Conservation (phyloP, 1,139 yeast species). For the Meyerozyma athensensis region DNA sequence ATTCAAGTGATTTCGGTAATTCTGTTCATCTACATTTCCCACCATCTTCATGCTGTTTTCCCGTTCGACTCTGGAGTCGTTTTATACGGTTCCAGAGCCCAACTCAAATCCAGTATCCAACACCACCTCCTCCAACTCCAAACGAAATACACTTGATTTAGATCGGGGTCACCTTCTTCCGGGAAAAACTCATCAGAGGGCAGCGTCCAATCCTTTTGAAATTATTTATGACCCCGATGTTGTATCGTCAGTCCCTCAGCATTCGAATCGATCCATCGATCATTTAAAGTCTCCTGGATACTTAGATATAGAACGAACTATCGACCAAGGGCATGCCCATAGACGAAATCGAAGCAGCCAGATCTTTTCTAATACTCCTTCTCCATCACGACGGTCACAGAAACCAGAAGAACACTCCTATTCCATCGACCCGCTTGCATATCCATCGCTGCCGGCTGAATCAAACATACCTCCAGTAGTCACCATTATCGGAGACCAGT, state of each 20-base stretch:
- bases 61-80: slow-evolving; percentile 3
- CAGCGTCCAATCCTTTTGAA: slow-evolving; percentile 14
- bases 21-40: too few relatives aligned
- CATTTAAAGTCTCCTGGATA: slow-evolving; percentile 9
- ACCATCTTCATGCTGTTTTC: slow-evolving; percentile 1
- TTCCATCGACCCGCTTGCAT: not conserved
- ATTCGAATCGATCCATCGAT: slow-evolving; percentile 2
- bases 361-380: not conserved
- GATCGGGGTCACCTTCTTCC: not conserved
- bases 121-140: not conserved
- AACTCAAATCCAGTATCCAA: not conserved
- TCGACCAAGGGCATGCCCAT: slow-evolving; percentile 4
- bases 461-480: slow-evolving; percentile 11
- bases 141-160: not conserved
- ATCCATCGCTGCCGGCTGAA: not conserved
- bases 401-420: slow-evolving; percentile 4
- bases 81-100: not conserved
- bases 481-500: slow-evolving; percentile 25
- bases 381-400: not conserved
- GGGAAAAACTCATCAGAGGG: slow-evolving; percentile 7
- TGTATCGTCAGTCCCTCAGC: not conserved
- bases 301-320: slow-evolving; percentile 13
- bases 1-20: too few relatives aligned
- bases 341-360: not conserved
- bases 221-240: slow-evolving; percentile 8